Base-by-base conservation (phyloP, 768 basidiomycete genomes). In the Cystoderma amianthinum region DNA sequence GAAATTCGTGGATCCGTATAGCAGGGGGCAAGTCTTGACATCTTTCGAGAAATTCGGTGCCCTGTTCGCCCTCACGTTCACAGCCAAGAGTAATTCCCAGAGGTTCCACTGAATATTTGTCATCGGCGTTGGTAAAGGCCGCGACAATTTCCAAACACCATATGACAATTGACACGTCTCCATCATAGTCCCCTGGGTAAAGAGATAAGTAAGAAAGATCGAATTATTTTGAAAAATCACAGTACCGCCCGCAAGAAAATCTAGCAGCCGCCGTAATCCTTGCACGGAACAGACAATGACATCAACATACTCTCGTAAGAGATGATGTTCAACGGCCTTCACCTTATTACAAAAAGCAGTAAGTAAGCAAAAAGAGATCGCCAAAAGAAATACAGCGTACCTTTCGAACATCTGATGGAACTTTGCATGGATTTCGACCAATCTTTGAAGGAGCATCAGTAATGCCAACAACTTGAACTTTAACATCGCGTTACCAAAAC, bases 341-440 rank as follows among this genome's bases (percentile, higher is more conserved):
- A 74, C 66, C 76, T 77, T n/a, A 28, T 28, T n/a, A n/a, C 25
- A 36, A 9, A 7, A 36, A 36, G 17, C 17, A 36, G 25, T 36
- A n/a, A n/a, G n/a, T n/a, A 36, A 9, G 30, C 23, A 33, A 30
- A 17, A 38, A 7, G 24, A 32, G 17, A 15, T 21, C 36, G 20
- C 38, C 22, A 7, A 42, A 18, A 34, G 11, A 15, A 16, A 21
- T 5, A 23, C 24, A 42, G 21, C 55, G 28, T 45, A 72, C 74
- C 59, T 73, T 78, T 42, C 73, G 72, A 0, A 69, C 63, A 51
- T 80, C 78, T 1, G 68, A 73, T 1, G 78, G 75, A 0, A 80
- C 52, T 43, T 76, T 78, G 56, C 78, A 79, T 12, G 78, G 78
- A 50, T 74, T 68, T 12, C 77, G 58, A 4, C 73, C 74, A 9